Conservation (phyloP, 345 rosid genomes). For the Linum trigynum region DNA sequence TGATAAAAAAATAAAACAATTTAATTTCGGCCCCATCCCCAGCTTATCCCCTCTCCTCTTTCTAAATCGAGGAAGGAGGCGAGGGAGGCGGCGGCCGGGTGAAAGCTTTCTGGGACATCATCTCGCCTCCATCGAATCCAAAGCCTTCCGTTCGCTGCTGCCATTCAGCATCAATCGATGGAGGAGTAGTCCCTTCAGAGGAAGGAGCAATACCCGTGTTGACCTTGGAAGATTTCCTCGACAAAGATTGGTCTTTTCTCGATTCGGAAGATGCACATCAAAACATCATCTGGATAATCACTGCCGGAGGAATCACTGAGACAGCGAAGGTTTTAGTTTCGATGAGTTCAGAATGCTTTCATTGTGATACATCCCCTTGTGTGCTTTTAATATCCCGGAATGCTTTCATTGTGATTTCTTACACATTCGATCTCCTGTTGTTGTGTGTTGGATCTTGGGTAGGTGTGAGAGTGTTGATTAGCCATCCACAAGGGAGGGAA, state of each 20-base stretch:
- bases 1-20: no score
- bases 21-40: no score
- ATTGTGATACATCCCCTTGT: slow-evolving; percentile 6
- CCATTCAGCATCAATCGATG: slow-evolving; percentile 14
- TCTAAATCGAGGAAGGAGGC: no score
- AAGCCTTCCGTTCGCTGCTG: slow-evolving; percentile 13
- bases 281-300: slow-evolving; percentile 43
- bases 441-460: slow-evolving; percentile 2
- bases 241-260: slow-evolving; percentile 90
- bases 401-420: no score
- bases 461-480: slow-evolving; percentile 76
- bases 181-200: slow-evolving; percentile 30
- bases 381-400: no score
- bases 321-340: slow-evolving; percentile 71
- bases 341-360: slow-evolving; percentile 61
- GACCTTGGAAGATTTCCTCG: slow-evolving; percentile 48
- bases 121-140: slow-evolving; percentile 8
- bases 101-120: no score
- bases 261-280: slow-evolving; percentile 31
- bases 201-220: slow-evolving; percentile 41
- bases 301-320: slow-evolving; percentile 51
- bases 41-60: no score
- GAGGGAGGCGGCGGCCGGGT: no score
- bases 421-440: neutral
- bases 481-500: slow-evolving; percentile 77